phyloP scores from a whole-genome alignment of 164 flowering plant species.

The Nymphaea thermarum region DNA sequence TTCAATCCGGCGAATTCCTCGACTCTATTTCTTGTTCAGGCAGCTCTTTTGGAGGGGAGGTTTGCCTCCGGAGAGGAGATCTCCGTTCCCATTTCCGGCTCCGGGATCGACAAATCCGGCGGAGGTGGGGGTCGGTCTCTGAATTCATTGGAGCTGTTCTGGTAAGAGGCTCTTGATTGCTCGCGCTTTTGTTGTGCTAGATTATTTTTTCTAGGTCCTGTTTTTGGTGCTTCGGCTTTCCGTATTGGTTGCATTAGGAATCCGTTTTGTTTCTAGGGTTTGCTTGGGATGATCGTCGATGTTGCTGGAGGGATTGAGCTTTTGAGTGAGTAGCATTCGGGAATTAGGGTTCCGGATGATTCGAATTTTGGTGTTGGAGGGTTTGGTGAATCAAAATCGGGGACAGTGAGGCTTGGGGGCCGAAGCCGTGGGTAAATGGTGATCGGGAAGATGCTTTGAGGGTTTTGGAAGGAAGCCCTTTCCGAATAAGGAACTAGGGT shows the following conservation, averaged over 20 bases:
- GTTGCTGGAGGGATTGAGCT: not conserved
- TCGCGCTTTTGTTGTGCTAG: not conserved
- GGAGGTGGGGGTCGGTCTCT: not conserved
- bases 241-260: too few species aligned
- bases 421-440: not conserved
- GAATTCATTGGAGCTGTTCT: not conserved
- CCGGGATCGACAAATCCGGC: not conserved
- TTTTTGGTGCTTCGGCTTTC: too few species aligned
- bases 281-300: not conserved
- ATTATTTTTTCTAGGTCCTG: too few species aligned
- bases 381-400: not conserved
- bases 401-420: not conserved
- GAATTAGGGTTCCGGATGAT: not conserved
- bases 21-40: not conserved
- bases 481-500: conserved; percentile 24
- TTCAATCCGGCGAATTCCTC: not conserved
- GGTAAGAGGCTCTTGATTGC: not conserved
- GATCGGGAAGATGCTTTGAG: conserved; percentile 1
- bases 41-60: not conserved
- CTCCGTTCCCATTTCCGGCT: not conserved
- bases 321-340: not conserved
- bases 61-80: not conserved
- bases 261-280: too few species aligned
- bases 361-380: not conserved
- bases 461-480: conserved; percentile 5